A percentile compares a stretch with the other conserved stretches of the same genome.
Conservation (phyloP, 2,329 filamentous ascomycete genomes). For the Aschersonia sp. region DNA sequence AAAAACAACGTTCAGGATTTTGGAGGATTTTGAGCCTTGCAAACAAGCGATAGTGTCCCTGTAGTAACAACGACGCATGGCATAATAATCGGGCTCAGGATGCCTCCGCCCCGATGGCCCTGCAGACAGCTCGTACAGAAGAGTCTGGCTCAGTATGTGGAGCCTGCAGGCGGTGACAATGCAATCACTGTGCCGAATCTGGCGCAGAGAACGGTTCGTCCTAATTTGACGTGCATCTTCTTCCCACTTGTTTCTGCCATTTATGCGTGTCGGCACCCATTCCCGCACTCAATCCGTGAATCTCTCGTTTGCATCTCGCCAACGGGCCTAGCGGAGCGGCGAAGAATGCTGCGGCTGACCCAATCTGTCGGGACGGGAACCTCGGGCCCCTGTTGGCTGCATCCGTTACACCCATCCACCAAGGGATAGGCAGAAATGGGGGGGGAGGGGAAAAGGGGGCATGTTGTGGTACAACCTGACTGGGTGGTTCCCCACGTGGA, state of each 20-base stretch:
- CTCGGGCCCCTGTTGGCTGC: neutral
- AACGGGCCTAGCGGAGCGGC: constrained; percentile 2
- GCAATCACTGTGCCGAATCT: too few species aligned
- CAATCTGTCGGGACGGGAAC: constrained; percentile 5
- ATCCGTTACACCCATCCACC: constrained; percentile 2
- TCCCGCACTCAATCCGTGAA: neutral
- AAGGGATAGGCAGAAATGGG: neutral
- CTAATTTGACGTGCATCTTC: neutral
- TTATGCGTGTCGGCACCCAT: neutral
- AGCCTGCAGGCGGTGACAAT: neutral
- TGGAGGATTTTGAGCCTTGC: too few species aligned
- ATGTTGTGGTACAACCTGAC: constrained; percentile 3
- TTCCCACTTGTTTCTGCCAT: neutral
- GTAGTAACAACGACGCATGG: too few species aligned
- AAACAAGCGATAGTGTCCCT: too few species aligned
- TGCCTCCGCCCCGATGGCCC: neutral
- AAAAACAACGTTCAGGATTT: too few species aligned
- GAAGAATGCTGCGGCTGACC: constrained; percentile 3
- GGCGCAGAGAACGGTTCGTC: too few species aligned
- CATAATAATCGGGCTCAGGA: neutral
- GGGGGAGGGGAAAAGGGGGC: neutral
- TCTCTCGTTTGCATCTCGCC: neutral
- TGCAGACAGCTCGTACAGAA: neutral
- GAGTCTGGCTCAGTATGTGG: neutral
- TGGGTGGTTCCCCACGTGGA: constrained; percentile 4